phyloP scores from a whole-genome alignment of 441 rosid species.

The Gossypium gossypioides region DNA sequence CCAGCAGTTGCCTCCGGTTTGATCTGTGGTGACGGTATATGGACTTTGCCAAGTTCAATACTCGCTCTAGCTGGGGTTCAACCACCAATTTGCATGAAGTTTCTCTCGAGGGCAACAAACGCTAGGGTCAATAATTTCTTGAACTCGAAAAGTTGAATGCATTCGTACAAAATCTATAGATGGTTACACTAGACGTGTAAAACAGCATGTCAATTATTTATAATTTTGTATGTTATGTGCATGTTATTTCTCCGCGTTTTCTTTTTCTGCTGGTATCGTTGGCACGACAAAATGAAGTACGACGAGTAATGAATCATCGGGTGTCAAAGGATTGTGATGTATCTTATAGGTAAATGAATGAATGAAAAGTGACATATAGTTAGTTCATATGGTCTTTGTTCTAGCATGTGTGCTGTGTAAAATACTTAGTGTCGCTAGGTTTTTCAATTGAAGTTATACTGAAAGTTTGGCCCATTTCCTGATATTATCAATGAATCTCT shows the following conservation, averaged over 20 bases:
- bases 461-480: too few species aligned
- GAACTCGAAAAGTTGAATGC: not conserved
- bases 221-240: not conserved
- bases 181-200: not conserved
- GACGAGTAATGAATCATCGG: not conserved
- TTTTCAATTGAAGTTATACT: too few species aligned
- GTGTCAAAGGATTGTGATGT: not conserved
- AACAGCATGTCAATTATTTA: not conserved
- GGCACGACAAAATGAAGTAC: not conserved
- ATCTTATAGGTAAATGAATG: not conserved
- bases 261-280: not conserved
- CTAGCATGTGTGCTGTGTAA: not conserved
- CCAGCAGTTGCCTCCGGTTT: constrained; percentile 85
- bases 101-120: constrained; percentile 48
- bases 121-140: constrained; percentile 36
- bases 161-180: not conserved
- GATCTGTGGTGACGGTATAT: constrained; percentile 88
- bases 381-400: not conserved
- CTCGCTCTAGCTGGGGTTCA: constrained; percentile 56
- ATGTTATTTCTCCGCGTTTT: not conserved
- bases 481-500: too few species aligned
- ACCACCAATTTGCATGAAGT: constrained; percentile 89
- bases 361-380: not conserved
- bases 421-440: not conserved
- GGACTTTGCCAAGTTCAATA: constrained; percentile 71